phyloP scores from a whole-genome alignment of 1,284 basidiomycete genomes.

The Trichosporon sp. region DNA sequence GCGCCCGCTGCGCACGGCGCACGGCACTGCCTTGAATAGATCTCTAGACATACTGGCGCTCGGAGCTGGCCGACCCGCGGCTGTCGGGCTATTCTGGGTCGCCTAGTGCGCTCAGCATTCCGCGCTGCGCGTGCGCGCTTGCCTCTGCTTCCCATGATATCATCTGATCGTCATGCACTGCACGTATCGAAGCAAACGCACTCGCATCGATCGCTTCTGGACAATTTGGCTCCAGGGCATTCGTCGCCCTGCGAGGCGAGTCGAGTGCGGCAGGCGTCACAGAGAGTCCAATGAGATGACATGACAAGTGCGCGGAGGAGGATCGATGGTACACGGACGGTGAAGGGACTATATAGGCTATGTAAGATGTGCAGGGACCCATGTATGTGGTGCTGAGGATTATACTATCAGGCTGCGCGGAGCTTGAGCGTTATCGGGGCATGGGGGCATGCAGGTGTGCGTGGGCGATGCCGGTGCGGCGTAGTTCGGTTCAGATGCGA shows the following conservation, averaged over 20 bases:
- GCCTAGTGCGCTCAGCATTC: neutral
- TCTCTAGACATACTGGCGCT: no score
- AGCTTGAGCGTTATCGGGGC: neutral
- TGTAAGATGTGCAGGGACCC: neutral
- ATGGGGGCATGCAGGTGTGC: neutral
- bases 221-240: neutral
- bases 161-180: neutral
- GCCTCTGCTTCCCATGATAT: slow-evolving; percentile 3
- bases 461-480: neutral
- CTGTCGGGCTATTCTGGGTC: neutral
- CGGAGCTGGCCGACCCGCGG: no score
- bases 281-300: neutral
- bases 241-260: neutral
- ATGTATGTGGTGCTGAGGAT: slow-evolving; percentile 1
- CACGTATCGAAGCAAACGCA: neutral
- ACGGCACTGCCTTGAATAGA: no score
- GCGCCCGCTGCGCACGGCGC: no score
- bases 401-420: neutral
- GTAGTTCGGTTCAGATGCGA: neutral
- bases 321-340: neutral
- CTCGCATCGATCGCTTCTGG: neutral
- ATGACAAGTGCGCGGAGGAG: neutral
- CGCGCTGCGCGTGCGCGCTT: no score
- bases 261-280: neutral
- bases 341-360: neutral